Evolutionary conservation across 768 basidiomycete species (phyloP).

Genomic region (Tubosaeta sp.): DNA sequence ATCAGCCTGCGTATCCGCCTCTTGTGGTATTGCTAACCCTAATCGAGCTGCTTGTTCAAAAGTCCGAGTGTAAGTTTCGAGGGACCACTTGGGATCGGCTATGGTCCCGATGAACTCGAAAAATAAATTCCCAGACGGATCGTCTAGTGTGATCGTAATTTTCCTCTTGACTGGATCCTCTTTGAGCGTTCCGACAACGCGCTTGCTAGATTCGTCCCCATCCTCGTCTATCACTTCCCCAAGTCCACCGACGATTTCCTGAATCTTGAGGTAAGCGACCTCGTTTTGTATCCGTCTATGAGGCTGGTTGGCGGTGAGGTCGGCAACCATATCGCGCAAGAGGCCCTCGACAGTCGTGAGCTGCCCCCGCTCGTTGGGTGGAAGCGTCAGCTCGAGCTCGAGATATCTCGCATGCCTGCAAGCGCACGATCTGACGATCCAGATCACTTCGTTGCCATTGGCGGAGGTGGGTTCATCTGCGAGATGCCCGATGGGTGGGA

Average conservation of each 20-base stretch:
- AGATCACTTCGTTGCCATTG: constrained; percentile 58
- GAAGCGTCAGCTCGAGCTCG: constrained; percentile 88
- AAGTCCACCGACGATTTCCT: constrained; percentile 65
- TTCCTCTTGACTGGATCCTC: constrained; percentile 55
- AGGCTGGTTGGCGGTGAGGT: constrained; percentile 79
- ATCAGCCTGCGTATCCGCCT: constrained; percentile 10
- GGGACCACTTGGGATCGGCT: constrained; percentile 90
- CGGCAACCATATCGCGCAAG: constrained; percentile 73
- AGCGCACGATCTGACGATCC: constrained; percentile 91
- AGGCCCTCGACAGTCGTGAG: constrained; percentile 95
- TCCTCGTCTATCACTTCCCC: constrained; percentile 58
- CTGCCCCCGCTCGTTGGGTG: constrained; percentile 75
- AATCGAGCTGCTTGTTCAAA: constrained; percentile 75
- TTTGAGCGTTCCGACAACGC: constrained; percentile 31
- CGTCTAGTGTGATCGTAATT: constrained; percentile 85
- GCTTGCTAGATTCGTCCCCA: constrained; percentile 24
- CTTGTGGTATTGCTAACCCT: constrained; percentile 60
- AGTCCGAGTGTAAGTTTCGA: constrained; percentile 77
- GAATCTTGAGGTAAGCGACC: constrained; percentile 66
- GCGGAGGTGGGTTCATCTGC: constrained; percentile 34
- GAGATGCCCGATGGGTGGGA: constrained; percentile 55
- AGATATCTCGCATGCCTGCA: constrained; percentile 69
- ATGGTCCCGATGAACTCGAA: constrained; percentile 84
- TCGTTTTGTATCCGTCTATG: constrained; percentile 77
- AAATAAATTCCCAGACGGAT: constrained; percentile 96